Evolutionary conservation across 768 basidiomycete species (phyloP).

Genomic region (Leccinum fibrillosum): DNA sequence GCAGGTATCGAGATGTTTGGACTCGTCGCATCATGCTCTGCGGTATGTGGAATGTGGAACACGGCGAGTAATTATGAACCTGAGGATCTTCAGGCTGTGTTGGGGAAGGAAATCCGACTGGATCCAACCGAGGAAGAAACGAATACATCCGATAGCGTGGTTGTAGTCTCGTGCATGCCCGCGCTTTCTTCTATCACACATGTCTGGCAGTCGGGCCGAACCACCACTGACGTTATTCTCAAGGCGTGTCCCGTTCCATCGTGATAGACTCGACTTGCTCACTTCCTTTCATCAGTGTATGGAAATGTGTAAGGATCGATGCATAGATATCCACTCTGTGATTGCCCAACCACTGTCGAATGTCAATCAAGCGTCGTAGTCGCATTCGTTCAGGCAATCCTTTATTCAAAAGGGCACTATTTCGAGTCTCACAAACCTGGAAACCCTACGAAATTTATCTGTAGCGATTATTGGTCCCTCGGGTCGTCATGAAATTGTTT

Average conservation of each 20-base stretch:
- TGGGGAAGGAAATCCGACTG: conserved; percentile 62
- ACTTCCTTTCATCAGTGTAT: conserved; percentile 50
- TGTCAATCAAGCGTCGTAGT: conserved; percentile 11
- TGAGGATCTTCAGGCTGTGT: conserved; percentile 43
- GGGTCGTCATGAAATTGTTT: neutral
- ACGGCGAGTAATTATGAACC: neutral
- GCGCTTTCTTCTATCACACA: conserved; percentile 81
- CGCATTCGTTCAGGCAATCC: neutral
- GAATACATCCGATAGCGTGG: conserved; percentile 50
- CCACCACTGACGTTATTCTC: conserved; percentile 50
- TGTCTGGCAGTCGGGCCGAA: conserved; percentile 80
- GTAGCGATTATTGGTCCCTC: neutral
- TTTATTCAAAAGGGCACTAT: no score
- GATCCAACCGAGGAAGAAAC: conserved; percentile 80
- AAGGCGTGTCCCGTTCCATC: conserved; percentile 45
- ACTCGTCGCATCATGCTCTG: conserved; percentile 79
- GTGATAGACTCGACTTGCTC: neutral
- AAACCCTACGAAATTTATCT: neutral
- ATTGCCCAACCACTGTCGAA: conserved; percentile 64
- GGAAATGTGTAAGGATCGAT: conserved; percentile 65
- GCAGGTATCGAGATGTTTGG: conserved; percentile 92
- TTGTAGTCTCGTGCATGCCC: conserved; percentile 85
- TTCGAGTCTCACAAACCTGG: neutral
- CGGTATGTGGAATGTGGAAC: conserved; percentile 43
- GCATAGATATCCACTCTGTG: conserved; percentile 71